Evolutionary conservation across 257 asterid genomes (phyloP).

Genomic region (Penstemon davidsonii): DNA sequence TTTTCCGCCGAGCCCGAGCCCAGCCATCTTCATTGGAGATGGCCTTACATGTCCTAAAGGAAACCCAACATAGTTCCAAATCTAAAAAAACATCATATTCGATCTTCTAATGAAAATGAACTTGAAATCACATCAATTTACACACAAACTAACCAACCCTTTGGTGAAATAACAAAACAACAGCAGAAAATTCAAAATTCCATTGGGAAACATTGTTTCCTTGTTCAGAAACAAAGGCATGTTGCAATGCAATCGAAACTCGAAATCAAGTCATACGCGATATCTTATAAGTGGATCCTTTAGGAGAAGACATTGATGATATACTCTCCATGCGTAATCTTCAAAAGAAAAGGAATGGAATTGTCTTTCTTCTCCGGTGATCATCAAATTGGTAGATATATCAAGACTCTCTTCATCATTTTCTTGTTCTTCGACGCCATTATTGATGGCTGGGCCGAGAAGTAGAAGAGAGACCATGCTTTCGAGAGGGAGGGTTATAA

Average conservation of each 20-base stretch:
- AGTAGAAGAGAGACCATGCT: slow-evolving; percentile 45
- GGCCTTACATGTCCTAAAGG: too few relatives aligned
- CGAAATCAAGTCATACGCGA: slow-evolving; percentile 29
- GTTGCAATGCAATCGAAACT: neutral
- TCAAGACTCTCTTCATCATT: slow-evolving; percentile 11
- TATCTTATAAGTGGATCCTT: slow-evolving; percentile 63
- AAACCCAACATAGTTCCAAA: too few relatives aligned
- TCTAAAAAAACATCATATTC: too few relatives aligned
- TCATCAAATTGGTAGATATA: neutral
- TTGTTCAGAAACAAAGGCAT: too few relatives aligned
- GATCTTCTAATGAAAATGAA: too few relatives aligned
- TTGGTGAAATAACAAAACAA: too few relatives aligned
- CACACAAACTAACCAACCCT: too few relatives aligned
- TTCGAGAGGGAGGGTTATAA: slow-evolving; percentile 57
- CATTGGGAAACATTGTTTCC: too few relatives aligned
- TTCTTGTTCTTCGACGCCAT: neutral
- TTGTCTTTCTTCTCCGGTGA: slow-evolving; percentile 26
- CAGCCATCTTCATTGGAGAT: too few relatives aligned
- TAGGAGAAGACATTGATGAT: slow-evolving; percentile 48
- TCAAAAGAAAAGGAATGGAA: slow-evolving; percentile 58
- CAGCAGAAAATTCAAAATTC: too few relatives aligned
- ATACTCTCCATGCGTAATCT: slow-evolving; percentile 76
- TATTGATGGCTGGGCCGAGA: slow-evolving; percentile 14
- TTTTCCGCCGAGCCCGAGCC: too few relatives aligned
- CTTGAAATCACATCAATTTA: too few relatives aligned